phyloP scores from a whole-genome alignment of 345 rosid species.

The Rhodamnia argentea region DNA sequence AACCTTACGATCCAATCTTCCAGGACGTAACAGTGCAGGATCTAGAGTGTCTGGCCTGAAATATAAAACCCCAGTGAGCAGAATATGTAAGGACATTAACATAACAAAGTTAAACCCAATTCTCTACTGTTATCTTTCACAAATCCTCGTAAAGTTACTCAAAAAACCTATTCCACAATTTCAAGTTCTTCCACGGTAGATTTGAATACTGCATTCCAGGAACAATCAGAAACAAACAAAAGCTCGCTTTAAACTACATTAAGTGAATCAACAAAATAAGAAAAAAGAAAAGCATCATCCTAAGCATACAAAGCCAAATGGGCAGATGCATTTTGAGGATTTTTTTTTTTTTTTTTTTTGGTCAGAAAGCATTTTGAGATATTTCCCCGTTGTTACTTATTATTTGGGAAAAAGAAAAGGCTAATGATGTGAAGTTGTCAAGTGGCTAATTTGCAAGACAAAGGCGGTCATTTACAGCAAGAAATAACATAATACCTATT shows the following conservation, averaged over 20 bases:
- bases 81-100: background rate
- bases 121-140: background rate
- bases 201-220: background rate
- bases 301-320: background rate
- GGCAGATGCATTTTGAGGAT: background rate
- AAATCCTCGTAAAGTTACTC: background rate
- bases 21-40: constrained; percentile 93
- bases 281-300: background rate
- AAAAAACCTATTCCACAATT: background rate
- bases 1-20: constrained; percentile 85
- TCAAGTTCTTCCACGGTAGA: background rate
- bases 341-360: background rate
- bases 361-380: background rate
- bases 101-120: background rate
- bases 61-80: background rate
- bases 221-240: background rate
- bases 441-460: background rate
- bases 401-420: background rate
- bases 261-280: background rate
- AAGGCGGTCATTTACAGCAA: background rate
- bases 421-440: background rate
- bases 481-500: constrained; percentile 45
- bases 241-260: background rate
- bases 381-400: background rate
- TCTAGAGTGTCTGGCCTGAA: constrained; percentile 88